phyloP scores from a whole-genome alignment of 225 moss, liverwort and hornwort species.

The Pleurozium schreberi region DNA sequence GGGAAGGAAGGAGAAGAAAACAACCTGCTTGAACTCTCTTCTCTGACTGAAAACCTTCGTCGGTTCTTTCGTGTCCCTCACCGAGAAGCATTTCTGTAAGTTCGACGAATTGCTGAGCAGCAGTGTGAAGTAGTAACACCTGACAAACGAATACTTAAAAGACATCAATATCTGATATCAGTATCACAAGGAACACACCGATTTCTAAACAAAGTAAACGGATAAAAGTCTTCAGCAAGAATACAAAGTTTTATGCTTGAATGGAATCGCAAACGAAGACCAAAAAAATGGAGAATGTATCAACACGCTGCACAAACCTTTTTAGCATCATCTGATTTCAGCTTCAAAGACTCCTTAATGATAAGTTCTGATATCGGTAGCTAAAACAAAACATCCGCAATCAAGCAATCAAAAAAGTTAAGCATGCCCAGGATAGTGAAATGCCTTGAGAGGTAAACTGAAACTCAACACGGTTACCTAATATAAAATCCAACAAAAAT shows the following conservation, averaged over 20 bases:
- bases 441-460: background rate
- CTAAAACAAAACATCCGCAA: slow-evolving; percentile 17
- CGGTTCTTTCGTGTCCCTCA: background rate
- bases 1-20: background rate
- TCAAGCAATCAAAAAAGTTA: background rate
- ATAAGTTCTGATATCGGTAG: slow-evolving; percentile 54
- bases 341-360: slow-evolving; percentile 67
- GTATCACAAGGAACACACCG: background rate
- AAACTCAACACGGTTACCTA: background rate
- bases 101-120: slow-evolving; percentile 24
- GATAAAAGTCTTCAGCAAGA: background rate
- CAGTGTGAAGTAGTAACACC: slow-evolving; percentile 32
- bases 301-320: slow-evolving; percentile 27
- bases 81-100: slow-evolving; percentile 12
- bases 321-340: slow-evolving; percentile 66
- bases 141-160: background rate
- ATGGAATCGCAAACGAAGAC: background rate
- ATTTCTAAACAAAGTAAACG: background rate
- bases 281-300: background rate
- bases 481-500: slow-evolving; percentile 32
- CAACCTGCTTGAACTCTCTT: slow-evolving; percentile 37
- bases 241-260: background rate
- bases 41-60: slow-evolving; percentile 5
- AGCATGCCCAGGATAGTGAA: background rate
- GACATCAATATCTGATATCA: background rate